Conservation (phyloP, 164 flowering plant genomes). For the Tinospora cordifolia region DNA sequence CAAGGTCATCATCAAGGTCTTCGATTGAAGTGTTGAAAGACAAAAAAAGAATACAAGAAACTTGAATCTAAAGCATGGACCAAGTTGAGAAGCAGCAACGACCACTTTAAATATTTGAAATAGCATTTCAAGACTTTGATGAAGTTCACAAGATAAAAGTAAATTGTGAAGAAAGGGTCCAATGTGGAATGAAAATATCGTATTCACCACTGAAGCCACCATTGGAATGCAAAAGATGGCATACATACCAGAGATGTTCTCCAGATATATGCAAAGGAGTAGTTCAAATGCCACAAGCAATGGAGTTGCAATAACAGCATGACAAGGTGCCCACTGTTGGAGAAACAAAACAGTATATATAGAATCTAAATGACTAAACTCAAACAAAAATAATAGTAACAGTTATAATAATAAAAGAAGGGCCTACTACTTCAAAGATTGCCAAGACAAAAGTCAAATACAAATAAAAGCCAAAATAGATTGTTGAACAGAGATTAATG, state of each 20-base stretch:
- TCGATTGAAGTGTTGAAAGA: neutral
- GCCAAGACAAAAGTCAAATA: neutral
- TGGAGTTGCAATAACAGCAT: constrained; percentile 80
- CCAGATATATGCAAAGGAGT: constrained; percentile 85
- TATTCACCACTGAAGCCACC: neutral
- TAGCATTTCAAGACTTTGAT: neutral
- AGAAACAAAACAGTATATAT: constrained; percentile 15
- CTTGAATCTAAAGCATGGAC: neutral
- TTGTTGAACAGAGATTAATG: neutral
- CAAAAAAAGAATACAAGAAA: neutral
- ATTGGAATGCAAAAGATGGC: neutral
- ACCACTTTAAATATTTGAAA: too few relatives aligned
- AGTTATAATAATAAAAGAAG: neutral
- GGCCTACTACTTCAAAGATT: neutral
- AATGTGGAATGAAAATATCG: neutral
- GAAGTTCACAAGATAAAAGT: neutral
- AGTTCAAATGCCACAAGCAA: constrained; percentile 84
- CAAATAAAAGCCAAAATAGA: neutral
- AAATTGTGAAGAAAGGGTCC: neutral
- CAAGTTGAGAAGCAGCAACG: neutral
- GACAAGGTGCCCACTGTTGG: constrained; percentile 96
- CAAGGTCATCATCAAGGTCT: neutral
- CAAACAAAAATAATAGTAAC: neutral
- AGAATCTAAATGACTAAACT: neutral
- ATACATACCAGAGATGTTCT: constrained; percentile 58